Percentiles rank a stretch among this genome's conserved stretches.
Conservation (phyloP, 805 yeast species). For the Kodamaea nitidulidarum region DNA sequence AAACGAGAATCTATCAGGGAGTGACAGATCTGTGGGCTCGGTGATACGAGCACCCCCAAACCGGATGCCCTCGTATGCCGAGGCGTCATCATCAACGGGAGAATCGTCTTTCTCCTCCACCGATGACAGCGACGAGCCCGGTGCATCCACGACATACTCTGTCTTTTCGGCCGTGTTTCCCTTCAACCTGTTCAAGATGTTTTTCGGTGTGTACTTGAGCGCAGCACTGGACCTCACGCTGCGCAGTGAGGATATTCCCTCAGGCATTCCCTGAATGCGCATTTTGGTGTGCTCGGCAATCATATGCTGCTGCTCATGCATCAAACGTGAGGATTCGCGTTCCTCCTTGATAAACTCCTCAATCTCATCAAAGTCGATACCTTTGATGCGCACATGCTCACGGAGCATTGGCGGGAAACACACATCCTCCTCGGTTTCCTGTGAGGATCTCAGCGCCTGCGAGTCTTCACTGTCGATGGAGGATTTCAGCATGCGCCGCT, state of each 20-base stretch:
- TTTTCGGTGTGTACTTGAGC: constrained; percentile 57
- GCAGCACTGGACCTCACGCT: constrained; percentile 41
- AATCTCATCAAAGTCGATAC: constrained; percentile 87
- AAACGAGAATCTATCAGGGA: constrained; percentile 52
- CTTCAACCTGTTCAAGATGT: constrained; percentile 18
- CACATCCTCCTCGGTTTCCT: constrained; percentile 95
- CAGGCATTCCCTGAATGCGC: constrained; percentile 10
- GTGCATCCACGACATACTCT: not conserved
- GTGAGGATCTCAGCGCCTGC: constrained; percentile 71
- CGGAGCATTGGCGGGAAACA: constrained; percentile 84
- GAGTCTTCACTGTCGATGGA: constrained; percentile 65
- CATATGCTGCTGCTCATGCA: constrained; percentile 19
- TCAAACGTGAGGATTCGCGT: constrained; percentile 39
- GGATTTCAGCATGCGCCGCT: constrained; percentile 33
- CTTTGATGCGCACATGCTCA: constrained; percentile 55
- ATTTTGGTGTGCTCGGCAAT: constrained; percentile 21
- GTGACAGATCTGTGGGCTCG: constrained; percentile 17
- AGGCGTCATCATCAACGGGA: constrained; percentile 16
- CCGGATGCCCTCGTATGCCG: constrained; percentile 32
- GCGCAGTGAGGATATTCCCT: constrained; percentile 11
- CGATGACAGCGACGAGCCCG: constrained; percentile 5
- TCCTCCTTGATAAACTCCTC: constrained; percentile 73
- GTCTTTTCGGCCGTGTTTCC: not conserved
- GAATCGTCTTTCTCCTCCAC: constrained; percentile 2
- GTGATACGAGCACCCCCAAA: constrained; percentile 38